A percentile compares a stretch with the other conserved stretches of the same genome.
These are phyloP conservation scores for Vaccinium darrowii DNA, from an alignment of 148 eudicot genomes.

Conservation along the genomic window DNA sequence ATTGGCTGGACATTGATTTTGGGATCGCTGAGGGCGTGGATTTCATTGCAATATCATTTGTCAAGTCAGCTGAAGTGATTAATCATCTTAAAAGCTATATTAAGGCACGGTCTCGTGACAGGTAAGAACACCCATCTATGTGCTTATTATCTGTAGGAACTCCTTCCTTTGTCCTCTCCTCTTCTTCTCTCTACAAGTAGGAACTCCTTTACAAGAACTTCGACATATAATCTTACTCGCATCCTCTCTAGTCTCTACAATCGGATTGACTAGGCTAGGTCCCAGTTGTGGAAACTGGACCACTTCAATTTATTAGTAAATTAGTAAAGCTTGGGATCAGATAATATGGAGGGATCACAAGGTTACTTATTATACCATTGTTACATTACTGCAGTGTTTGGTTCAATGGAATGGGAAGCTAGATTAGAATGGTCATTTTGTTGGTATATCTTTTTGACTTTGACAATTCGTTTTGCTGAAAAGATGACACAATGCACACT, in stretches of 20 bases:
- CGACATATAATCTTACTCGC: not conserved
- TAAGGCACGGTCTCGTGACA: conserved; percentile 70
- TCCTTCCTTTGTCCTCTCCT: not conserved
- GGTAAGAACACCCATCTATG: conserved; percentile 32
- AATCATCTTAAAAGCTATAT: conserved; percentile 91
- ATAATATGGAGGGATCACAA: not conserved
- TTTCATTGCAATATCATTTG: conserved; percentile 91
- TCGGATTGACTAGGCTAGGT: not conserved
- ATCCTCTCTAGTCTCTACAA: not conserved
- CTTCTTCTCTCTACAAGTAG: not conserved
- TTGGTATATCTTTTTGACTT: not conserved
- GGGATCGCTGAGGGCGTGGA: conserved; percentile 96
- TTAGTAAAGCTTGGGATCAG: not conserved
- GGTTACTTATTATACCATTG: not conserved
- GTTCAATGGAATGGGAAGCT: not conserved
- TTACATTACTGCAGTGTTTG: not conserved
- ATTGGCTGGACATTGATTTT: conserved; percentile 97
- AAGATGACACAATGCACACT: not conserved
- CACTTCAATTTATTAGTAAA: not conserved
- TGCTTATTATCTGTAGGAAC: not conserved
- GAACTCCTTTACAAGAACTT: conserved; percentile 3
- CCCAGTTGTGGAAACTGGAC: conserved; percentile 5
- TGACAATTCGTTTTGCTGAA: not conserved
- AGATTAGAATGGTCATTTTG: not conserved
- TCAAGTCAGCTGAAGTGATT: conserved; percentile 94